A percentile compares a stretch with the other conserved stretches of the same genome.
Evolutionary conservation across 257 asterid genomes (phyloP).

Genomic region (Cinchona pubescens): DNA sequence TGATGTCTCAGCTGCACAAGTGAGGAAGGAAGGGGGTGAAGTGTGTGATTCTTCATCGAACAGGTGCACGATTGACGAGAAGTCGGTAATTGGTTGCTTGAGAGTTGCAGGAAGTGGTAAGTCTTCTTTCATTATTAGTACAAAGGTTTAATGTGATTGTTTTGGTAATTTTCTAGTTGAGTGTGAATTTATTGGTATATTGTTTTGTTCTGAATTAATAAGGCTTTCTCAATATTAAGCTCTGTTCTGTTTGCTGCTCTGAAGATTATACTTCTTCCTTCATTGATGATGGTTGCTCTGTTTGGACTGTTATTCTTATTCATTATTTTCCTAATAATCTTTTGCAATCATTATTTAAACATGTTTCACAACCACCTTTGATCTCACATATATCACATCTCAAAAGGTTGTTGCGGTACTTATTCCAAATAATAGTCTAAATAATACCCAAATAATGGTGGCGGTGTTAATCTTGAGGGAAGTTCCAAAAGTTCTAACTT

Average conservation of each 20-base stretch:
- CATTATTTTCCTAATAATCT: too few species aligned
- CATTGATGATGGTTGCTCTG: background rate
- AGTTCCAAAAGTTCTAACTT: background rate
- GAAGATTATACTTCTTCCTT: background rate
- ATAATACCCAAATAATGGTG: too few species aligned
- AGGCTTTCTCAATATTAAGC: background rate
- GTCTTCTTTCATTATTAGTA: conserved; percentile 1
- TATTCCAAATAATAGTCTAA: too few species aligned
- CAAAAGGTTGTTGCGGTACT: too few species aligned
- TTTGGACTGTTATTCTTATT: too few species aligned
- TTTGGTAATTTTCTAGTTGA: background rate
- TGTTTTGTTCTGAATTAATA: background rate
- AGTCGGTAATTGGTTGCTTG: conserved; percentile 72
- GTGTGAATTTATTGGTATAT: too few species aligned
- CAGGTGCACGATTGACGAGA: conserved; percentile 63
- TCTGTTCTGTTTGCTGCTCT: background rate
- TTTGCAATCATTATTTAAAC: too few species aligned
- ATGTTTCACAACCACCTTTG: too few species aligned
- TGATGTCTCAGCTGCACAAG: conserved; percentile 27
- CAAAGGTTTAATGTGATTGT: background rate
- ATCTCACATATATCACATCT: too few species aligned
- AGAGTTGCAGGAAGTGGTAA: conserved; percentile 90
- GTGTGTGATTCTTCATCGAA: conserved; percentile 71
- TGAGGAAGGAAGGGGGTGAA: conserved; percentile 41
- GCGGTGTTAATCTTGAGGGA: background rate